Evolutionary conservation across 2,329 filamentous ascomycete genomes (phyloP), one percentile per base, ranked within the genome.

Genomic region (Aureobasidium namibiae): DNA sequence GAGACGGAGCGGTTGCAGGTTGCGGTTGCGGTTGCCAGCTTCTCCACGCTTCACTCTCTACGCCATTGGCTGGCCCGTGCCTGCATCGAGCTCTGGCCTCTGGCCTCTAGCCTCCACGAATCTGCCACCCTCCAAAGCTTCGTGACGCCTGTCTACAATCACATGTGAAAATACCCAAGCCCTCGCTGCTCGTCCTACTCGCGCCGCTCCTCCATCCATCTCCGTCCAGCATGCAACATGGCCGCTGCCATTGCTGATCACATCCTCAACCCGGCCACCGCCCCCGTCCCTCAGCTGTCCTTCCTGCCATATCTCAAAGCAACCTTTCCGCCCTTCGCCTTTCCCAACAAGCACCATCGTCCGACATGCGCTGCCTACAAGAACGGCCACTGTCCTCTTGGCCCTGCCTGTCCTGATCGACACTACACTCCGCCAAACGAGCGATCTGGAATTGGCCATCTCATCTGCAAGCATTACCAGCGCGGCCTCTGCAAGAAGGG

Each of bases 381-480:
- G 62, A 83, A 90, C 62, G 91, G 90, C 42, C 87, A 92, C 75
- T 97, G 94, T 70, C 90, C 92, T 0, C 82, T 92, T 63, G 92
- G 92, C 39, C 85, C 87, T 62, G 81, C 84, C 59, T 97, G 94
- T 73, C 84, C 90, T 1, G 91, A 97, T 74, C 88, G 90, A 53
- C 92, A 97, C 77, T 78, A 76, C 61, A 72, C 76, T 6, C 74
- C 76, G 24, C 78, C 77, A 83, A 70, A 64, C 59, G 68, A 69
- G 52, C 65, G 67, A 16, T 66, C 64, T 6, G 68, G 67, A 16
- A 68, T 71, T 60, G 64, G 65, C n/a, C 67, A 70, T 59, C 84
- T 97, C 16, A 92, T 99, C 62, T 99, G 94, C 84, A 99, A 99
- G 78, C 94, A 97, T 80, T 97, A 94, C 86, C 85, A 97, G 69